Conservation (phyloP, 1,284 basidiomycete genomes). For the Apiotrichum gracile region DNA sequence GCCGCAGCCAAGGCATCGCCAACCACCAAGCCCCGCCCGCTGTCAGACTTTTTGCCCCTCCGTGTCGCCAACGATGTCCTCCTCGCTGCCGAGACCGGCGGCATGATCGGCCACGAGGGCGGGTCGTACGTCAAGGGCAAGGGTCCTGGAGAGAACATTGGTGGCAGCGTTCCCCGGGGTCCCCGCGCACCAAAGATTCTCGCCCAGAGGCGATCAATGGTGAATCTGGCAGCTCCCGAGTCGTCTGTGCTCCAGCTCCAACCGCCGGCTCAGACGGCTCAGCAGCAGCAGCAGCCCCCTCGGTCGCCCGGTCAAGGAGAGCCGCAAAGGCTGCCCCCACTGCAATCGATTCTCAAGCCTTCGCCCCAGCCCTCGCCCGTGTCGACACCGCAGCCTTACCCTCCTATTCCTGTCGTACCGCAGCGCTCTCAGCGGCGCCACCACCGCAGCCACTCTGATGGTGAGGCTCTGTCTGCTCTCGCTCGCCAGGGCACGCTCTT, state of each 20-base stretch:
- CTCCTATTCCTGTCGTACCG: background rate
- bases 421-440: slow-evolving; percentile 1
- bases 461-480: slow-evolving; percentile 30
- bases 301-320: too few relatives aligned
- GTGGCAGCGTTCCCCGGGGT: too few relatives aligned
- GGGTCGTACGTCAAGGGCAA: background rate
- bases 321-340: too few relatives aligned
- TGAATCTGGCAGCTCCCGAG: too few relatives aligned
- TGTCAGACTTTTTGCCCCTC: slow-evolving; percentile 6
- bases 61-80: slow-evolving; percentile 36
- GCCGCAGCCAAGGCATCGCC: slow-evolving; percentile 1
- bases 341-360: too few relatives aligned
- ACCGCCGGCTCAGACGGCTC: too few relatives aligned
- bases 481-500: slow-evolving; percentile 44
- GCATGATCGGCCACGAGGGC: slow-evolving; percentile 19
- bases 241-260: too few relatives aligned
- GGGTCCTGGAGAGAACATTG: background rate
- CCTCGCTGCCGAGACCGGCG: slow-evolving; percentile 31
- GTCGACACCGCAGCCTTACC: too few relatives aligned
- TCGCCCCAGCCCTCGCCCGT: too few relatives aligned
- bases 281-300: too few relatives aligned
- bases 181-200: too few relatives aligned
- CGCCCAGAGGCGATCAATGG: too few relatives aligned
- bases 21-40: background rate
- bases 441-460: slow-evolving; percentile 38